A percentile compares a stretch with the other conserved stretches of the same genome.
Evolutionary conservation across 1,139 yeast genomes (phyloP).

Genomic region (Zygosaccharomyces sapae): DNA sequence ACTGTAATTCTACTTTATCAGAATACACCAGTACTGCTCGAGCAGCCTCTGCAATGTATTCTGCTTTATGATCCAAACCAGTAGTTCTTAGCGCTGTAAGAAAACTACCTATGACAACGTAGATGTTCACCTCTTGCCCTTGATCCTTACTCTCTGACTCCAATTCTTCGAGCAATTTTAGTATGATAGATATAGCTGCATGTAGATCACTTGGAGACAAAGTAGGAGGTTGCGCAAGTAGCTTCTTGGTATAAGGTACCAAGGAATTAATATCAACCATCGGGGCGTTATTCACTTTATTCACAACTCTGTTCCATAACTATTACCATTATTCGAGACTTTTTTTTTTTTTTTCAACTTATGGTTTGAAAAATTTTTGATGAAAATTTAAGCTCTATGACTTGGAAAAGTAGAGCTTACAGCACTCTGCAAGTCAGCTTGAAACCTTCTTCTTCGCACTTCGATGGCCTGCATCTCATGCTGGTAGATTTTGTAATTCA

Average conservation of each 20-base stretch:
- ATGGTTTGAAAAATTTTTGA: neutral
- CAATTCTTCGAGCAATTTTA: conserved; percentile 18
- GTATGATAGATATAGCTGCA: conserved; percentile 23
- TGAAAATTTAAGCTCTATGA: neutral
- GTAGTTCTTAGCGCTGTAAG: conserved; percentile 68
- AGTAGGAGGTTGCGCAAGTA: conserved; percentile 24
- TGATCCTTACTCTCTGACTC: conserved; percentile 5
- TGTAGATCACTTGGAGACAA: conserved; percentile 30
- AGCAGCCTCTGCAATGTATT: conserved; percentile 82
- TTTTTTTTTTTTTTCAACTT: neutral
- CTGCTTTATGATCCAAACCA: conserved; percentile 79
- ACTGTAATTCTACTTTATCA: conserved; percentile 39
- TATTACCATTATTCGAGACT: neutral
- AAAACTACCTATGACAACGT: conserved; percentile 73
- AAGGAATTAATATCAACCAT: conserved; percentile 10
- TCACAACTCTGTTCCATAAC: neutral
- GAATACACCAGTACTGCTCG: conserved; percentile 62
- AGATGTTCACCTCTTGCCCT: conserved; percentile 8
- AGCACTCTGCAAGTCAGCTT: conserved; percentile 8
- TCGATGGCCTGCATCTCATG: conserved; percentile 14
- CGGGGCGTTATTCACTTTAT: neutral
- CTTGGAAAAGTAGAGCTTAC: neutral
- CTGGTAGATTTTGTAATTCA: conserved; percentile 22
- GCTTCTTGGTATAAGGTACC: conserved; percentile 26
- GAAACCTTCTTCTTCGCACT: conserved; percentile 6